These are phyloP conservation scores for Termitomyces sp. DNA, from an alignment of 768 basidiomycete genomes.

Conservation along the genomic window DNA sequence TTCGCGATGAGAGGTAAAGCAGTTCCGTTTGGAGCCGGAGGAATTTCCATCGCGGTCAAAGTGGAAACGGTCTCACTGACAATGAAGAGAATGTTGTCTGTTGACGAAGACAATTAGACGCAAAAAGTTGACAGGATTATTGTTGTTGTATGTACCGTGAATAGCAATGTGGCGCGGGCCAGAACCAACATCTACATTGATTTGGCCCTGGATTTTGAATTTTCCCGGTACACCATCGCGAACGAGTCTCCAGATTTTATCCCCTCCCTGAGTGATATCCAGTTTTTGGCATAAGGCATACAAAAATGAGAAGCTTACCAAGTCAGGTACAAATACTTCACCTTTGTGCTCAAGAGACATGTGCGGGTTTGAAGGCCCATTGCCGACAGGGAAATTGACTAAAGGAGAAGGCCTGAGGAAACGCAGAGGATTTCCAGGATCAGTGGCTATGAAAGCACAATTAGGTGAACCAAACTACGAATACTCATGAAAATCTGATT, in stretches of 20 bases:
- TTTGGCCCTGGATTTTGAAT: slow-evolving; percentile 55
- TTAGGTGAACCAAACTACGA: slow-evolving; percentile 32
- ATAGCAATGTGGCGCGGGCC: slow-evolving; percentile 54
- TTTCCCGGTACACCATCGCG: slow-evolving; percentile 34
- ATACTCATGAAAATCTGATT: not conserved
- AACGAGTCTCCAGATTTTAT: slow-evolving; percentile 65
- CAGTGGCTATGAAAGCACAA: slow-evolving; percentile 28
- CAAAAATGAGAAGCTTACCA: slow-evolving; percentile 35
- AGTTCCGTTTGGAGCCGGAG: slow-evolving; percentile 43
- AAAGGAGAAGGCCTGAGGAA: slow-evolving; percentile 31
- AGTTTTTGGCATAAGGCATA: not conserved
- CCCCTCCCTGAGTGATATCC: slow-evolving; percentile 43
- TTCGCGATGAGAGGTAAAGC: slow-evolving; percentile 38
- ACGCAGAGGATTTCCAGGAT: slow-evolving; percentile 32
- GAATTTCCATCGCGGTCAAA: slow-evolving; percentile 46
- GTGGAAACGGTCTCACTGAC: slow-evolving; percentile 50
- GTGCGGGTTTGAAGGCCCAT: slow-evolving; percentile 54
- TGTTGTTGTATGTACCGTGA: slow-evolving; percentile 23
- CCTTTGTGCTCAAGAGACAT: slow-evolving; percentile 51
- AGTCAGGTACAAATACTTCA: slow-evolving; percentile 62
- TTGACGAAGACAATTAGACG: not conserved
- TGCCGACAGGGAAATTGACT: slow-evolving; percentile 45
- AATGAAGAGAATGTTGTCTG: slow-evolving; percentile 45
- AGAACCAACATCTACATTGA: slow-evolving; percentile 56
- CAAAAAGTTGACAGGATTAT: not conserved